These are phyloP conservation scores for Botryococcus braunii DNA, from an alignment of 163 green algal genomes.

Conservation along the genomic window DNA sequence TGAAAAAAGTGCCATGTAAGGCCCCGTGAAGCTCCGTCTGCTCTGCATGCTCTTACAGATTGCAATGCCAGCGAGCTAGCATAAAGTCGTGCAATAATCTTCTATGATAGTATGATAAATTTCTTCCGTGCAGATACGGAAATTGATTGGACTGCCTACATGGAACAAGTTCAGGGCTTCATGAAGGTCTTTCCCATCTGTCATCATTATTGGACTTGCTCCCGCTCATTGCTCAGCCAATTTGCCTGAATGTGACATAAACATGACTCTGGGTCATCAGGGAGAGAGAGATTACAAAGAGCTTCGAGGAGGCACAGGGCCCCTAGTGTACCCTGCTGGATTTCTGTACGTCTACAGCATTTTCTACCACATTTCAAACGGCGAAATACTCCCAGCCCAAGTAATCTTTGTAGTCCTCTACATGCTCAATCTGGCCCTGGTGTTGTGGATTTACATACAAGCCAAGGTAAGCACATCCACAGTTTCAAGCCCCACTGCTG, in stretches of 20 bases:
- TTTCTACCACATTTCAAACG: slow-evolving; percentile 46
- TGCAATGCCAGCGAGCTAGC: background rate
- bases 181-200: slow-evolving; percentile 21
- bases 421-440: slow-evolving; percentile 44
- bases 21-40: background rate
- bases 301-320: slow-evolving; percentile 65
- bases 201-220: background rate
- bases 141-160: slow-evolving; percentile 86
- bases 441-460: slow-evolving; percentile 55
- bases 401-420: slow-evolving; percentile 61
- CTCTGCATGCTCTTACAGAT: background rate
- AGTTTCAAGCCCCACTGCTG: background rate
- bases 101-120: background rate
- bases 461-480: slow-evolving; percentile 14
- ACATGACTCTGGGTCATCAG: slow-evolving; percentile 1
- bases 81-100: background rate
- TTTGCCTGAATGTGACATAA: background rate
- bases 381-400: slow-evolving; percentile 42
- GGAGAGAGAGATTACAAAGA: slow-evolving; percentile 73
- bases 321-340: slow-evolving; percentile 81
- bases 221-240: background rate
- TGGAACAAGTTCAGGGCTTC: slow-evolving; percentile 67
- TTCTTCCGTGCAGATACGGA: slow-evolving; percentile 61
- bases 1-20: slow-evolving; percentile 36
- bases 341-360: slow-evolving; percentile 77